Evolutionary conservation across 768 basidiomycete genomes (phyloP), one percentile per base, ranked within the genome.

Genomic region (Austroboletus eburneus): DNA sequence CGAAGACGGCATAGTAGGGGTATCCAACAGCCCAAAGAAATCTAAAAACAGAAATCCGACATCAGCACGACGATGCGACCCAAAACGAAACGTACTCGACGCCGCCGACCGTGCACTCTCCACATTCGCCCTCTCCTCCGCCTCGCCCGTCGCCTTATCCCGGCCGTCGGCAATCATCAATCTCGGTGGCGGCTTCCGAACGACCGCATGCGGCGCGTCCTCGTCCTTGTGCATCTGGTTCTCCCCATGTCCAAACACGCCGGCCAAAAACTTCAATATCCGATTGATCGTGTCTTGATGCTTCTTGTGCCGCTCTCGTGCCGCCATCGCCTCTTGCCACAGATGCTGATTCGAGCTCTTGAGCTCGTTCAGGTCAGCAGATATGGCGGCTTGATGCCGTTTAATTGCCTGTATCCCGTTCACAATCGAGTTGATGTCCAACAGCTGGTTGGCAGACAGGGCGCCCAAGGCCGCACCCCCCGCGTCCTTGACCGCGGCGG

Each of bases 241-340:
- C 1, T 72, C 70, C 0, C 62, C 56, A 44, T 75, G 77, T 12
- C 87, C 86, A 69, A 98, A 98, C 3, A 97, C 86, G 12, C 91
- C 85, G 9, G 94, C 94, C 45, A 99, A 69, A 68, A 99, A 98
- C 50, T 91, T 87, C 52, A 99, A 78, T 50, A 99, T 98, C 45
- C 90, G 74, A 59, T 96, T 92, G 63, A 98, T 92, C 18, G 92
- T 96, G 64, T 98, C 93, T 60, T 96, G 87, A 54, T 97, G 93
- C 60, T 90, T 93, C 63, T 91, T 84, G 59, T 95, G 85, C 46
- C 82, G 78, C 54, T 85, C 81, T 14, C 92, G 74, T 2, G 90
- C 80, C 25, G 79, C 71, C 54, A 91, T 67, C 2, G 91, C 84
- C 60, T 98, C 93, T 62, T 91, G 82, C 95, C 95, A 99, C n/a